These are phyloP conservation scores for Skeletonema menzelii DNA, from an alignment of 108 stramenopile genomes.

Conservation along the genomic window DNA sequence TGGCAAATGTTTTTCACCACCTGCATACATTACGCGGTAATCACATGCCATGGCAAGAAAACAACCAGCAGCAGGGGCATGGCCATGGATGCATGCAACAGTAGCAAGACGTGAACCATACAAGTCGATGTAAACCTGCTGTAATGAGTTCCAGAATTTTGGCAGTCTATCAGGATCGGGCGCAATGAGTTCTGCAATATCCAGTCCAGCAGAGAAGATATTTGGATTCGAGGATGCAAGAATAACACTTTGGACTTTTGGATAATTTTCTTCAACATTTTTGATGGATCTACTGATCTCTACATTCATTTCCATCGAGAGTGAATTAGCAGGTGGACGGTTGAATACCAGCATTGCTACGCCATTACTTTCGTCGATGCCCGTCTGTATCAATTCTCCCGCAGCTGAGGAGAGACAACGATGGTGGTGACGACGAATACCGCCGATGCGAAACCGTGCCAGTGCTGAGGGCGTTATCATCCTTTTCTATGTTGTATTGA, in stretches of 20 bases:
- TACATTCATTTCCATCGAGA: constrained; percentile 77
- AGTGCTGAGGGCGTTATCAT: background rate
- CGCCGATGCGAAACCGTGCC: background rate
- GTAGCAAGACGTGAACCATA: constrained; percentile 73
- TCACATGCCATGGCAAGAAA: constrained; percentile 87
- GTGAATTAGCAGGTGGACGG: constrained; percentile 81
- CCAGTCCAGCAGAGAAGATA: constrained; percentile 88
- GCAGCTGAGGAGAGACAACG: background rate
- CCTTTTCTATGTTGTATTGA: background rate
- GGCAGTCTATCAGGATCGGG: constrained; percentile 62
- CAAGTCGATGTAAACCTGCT: constrained; percentile 82
- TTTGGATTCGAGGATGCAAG: constrained; percentile 58
- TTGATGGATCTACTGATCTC: constrained; percentile 62
- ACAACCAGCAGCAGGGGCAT: constrained; percentile 89
- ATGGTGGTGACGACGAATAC: background rate
- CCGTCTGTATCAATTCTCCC: constrained; percentile 44
- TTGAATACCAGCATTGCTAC: constrained; percentile 75
- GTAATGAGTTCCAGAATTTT: constrained; percentile 78
- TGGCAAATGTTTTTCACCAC: constrained; percentile 18
- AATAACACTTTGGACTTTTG: constrained; percentile 59
- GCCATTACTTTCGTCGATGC: constrained; percentile 44
- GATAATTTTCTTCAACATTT: constrained; percentile 49
- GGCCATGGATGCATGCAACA: constrained; percentile 73
- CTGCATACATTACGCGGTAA: constrained; percentile 71
- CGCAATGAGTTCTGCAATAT: constrained; percentile 67